Conservation (phyloP, 2,329 filamentous ascomycete genomes). For the Graphilbum fragrans region DNA sequence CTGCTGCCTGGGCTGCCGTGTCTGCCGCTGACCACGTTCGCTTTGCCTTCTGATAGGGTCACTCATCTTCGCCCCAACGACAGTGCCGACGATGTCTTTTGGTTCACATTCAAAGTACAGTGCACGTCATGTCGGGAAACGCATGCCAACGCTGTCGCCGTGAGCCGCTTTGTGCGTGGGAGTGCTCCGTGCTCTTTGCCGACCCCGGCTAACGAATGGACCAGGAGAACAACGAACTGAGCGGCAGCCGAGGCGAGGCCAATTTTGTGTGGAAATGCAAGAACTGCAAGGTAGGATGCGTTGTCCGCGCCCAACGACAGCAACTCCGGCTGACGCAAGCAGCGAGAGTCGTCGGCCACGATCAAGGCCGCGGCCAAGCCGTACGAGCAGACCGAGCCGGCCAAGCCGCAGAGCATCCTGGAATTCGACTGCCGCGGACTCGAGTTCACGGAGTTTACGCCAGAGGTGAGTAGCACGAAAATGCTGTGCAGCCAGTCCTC, state of each 20-base stretch:
- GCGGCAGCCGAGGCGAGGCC: conserved; percentile 85
- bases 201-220: neutral
- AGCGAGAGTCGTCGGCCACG: conserved; percentile 77
- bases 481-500: too few species aligned
- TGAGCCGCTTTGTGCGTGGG: conserved; percentile 72
- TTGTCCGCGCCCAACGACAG: too few species aligned
- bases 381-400: conserved; percentile 60
- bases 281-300: conserved; percentile 84
- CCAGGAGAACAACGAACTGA: conserved; percentile 81
- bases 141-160: conserved; percentile 74
- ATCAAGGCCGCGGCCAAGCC: conserved; percentile 63
- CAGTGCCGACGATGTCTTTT: conserved; percentile 71
- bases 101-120: conserved; percentile 96
- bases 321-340: neutral
- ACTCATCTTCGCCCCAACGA: conserved; percentile 82
- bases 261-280: conserved; percentile 99
- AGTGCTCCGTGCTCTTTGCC: neutral
- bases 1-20: too few species aligned
- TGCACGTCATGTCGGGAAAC: conserved; percentile 94
- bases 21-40: neutral
- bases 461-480: conserved; percentile 53
- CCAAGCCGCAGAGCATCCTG: conserved; percentile 67
- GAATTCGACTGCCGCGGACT: conserved; percentile 90
- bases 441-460: conserved; percentile 81
- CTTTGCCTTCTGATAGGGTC: conserved; percentile 45